These are phyloP conservation scores for Solanum tarapatanum DNA, from an alignment of 257 asterid genomes.

Conservation along the genomic window DNA sequence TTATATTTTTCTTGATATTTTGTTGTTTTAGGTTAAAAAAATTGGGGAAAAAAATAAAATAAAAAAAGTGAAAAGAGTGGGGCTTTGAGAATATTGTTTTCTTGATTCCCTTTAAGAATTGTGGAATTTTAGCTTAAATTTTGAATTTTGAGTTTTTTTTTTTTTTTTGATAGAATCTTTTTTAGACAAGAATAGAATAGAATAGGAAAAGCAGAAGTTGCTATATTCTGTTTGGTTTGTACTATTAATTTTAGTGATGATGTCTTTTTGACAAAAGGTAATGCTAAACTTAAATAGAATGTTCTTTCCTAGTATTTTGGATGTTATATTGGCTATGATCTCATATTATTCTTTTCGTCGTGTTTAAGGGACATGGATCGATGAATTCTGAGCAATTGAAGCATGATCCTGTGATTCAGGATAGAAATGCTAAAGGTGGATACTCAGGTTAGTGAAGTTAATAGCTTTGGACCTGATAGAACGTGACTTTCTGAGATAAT, in stretches of 20 bases:
- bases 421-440: constrained; percentile 33
- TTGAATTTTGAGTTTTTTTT: neutral
- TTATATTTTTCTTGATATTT: neutral
- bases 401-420: constrained; percentile 25
- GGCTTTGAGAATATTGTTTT: neutral
- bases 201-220: neutral
- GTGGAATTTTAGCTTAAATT: neutral
- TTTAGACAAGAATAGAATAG: neutral
- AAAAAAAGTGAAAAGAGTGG: neutral
- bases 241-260: neutral
- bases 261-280: neutral
- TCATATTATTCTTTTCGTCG: neutral
- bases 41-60: neutral
- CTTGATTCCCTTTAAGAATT: neutral
- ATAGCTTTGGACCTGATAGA: neutral
- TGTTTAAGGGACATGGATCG: constrained; percentile 26
- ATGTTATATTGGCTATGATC: neutral
- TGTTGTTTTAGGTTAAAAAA: neutral
- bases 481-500: neutral
- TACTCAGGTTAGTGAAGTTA: constrained; percentile 28
- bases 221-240: neutral
- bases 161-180: neutral
- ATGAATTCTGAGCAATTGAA: constrained; percentile 28
- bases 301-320: neutral
- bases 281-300: neutral